Conservation (phyloP, 129 eudicot genomes). For the Ambrosia artemisiifolia region DNA sequence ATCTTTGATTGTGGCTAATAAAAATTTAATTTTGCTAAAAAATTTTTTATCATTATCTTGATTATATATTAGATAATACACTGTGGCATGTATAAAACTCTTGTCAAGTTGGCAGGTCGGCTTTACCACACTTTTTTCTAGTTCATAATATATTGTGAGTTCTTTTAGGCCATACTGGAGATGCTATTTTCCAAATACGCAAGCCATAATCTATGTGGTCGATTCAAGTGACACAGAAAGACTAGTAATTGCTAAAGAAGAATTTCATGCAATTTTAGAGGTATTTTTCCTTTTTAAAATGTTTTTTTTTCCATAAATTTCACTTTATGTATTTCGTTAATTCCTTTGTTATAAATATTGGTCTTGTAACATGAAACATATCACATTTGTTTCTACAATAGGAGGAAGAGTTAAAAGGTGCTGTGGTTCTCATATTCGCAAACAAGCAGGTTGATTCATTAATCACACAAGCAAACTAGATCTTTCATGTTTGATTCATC, state of each 20-base stretch:
- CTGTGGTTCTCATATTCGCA: slow-evolving; percentile 89
- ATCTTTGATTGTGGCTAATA: not conserved
- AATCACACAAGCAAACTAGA: not conserved
- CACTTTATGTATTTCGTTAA: not conserved
- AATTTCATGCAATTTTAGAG: slow-evolving; percentile 96
- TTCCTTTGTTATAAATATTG: not conserved
- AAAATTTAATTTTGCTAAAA: not conserved
- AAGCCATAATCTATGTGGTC: slow-evolving; percentile 96
- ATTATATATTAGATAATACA: not conserved
- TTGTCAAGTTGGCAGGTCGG: not conserved
- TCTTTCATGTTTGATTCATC: not conserved
- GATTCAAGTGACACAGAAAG: slow-evolving; percentile 99
- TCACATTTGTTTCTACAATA: slow-evolving; percentile 27
- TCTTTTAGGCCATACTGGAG: slow-evolving; percentile 93
- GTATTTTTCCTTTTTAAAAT: slow-evolving; percentile 25
- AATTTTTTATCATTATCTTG: not conserved
- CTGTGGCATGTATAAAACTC: not conserved
- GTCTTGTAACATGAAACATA: slow-evolving; percentile 4
- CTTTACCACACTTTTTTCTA: slow-evolving; percentile 6
- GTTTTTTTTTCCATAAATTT: no score
- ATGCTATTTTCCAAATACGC: slow-evolving; percentile 98
- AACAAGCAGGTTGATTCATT: slow-evolving; percentile 74
- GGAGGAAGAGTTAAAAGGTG: slow-evolving; percentile 97
- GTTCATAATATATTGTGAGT: slow-evolving; percentile 21
- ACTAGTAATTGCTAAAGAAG: slow-evolving; percentile 91